Conservation (phyloP, 345 rosid genomes). For the Syzygium grande region DNA sequence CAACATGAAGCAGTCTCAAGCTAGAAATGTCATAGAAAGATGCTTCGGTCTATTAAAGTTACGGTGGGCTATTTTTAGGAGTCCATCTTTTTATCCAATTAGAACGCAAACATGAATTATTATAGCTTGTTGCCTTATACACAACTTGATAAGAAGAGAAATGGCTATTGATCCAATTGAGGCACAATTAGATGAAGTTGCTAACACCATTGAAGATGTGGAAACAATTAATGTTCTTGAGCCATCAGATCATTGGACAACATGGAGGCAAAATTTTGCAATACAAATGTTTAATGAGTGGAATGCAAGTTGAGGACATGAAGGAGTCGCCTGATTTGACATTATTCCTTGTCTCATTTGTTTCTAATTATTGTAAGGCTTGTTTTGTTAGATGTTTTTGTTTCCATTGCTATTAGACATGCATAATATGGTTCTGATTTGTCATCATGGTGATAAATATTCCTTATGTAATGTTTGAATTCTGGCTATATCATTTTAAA, state of each 20-base stretch:
- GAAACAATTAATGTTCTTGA: background rate
- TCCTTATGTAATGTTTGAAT: too few species aligned
- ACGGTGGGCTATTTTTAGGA: background rate
- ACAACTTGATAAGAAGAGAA: background rate
- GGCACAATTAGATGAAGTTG: background rate
- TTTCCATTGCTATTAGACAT: too few species aligned
- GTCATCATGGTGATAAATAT: too few species aligned
- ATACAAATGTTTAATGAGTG: too few species aligned
- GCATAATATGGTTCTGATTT: too few species aligned
- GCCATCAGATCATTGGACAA: background rate
- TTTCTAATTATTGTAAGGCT: too few species aligned
- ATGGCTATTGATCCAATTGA: background rate
- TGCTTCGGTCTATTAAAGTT: background rate
- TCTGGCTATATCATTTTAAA: too few species aligned
- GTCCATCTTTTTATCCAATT: background rate
- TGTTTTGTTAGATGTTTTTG: too few species aligned
- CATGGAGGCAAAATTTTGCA: too few species aligned
- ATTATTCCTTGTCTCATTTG: too few species aligned
- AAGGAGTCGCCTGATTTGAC: too few species aligned
- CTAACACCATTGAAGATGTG: background rate
- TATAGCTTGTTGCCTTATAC: background rate
- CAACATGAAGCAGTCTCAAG: background rate
- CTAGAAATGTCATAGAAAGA: background rate
- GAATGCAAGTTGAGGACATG: too few species aligned
- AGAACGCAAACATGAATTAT: background rate